Percentiles rank a stretch among this genome's conserved stretches.
phyloP scores from a whole-genome alignment of 306 rosid species.

The Glycine tomentella region DNA sequence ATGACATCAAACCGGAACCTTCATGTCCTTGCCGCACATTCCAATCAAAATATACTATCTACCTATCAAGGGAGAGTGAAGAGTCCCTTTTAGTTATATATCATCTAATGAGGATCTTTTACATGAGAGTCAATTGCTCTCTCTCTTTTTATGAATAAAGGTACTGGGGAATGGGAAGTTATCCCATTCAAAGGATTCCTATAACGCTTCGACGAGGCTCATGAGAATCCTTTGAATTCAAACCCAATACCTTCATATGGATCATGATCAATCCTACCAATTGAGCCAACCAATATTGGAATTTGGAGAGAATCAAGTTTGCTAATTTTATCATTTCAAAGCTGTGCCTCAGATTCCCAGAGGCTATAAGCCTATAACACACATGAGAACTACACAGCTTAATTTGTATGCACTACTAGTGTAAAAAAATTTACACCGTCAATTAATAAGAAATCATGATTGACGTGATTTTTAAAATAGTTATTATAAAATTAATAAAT shows the following conservation, averaged over 20 bases:
- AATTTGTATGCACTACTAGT: no score
- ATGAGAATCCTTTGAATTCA: background rate
- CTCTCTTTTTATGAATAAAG: no score
- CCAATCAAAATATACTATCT: background rate
- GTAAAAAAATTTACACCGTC: no score
- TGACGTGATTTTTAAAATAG: no score
- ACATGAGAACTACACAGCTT: no score
- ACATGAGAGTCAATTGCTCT: no score
- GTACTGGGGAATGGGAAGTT: no score
- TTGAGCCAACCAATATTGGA: background rate
- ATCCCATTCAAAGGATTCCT: background rate
- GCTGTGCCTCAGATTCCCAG: no score
- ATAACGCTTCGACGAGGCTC: background rate
- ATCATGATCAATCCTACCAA: background rate
- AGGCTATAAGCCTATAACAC: no score
- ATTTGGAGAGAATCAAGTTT: background rate
- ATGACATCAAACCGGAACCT: background rate
- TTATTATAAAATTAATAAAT: no score
- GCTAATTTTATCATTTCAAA: background rate
- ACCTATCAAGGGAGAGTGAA: background rate
- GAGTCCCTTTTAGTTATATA: background rate
- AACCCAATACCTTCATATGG: background rate
- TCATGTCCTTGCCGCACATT: no score
- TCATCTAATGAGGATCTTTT: background rate
- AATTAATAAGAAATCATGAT: no score